These are phyloP conservation scores for Candida loeiensis DNA, from an alignment of 805 yeast species.

Conservation along the genomic window DNA sequence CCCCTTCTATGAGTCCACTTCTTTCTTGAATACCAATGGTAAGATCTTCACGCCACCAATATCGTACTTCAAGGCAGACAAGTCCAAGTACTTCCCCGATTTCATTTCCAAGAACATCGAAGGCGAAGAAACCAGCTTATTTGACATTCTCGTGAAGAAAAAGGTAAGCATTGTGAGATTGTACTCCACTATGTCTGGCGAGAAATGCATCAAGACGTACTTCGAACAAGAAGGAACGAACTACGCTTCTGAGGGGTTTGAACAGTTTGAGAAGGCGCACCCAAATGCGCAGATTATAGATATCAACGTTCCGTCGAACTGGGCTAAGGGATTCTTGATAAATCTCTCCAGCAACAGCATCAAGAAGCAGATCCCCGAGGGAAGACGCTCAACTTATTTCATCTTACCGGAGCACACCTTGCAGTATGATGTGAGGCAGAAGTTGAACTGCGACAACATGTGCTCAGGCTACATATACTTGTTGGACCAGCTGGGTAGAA, in stretches of 20 bases:
- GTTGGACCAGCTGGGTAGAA: conserved; percentile 67
- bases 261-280: conserved; percentile 31
- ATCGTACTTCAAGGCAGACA: conserved; percentile 70
- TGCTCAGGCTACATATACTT: conserved; percentile 82
- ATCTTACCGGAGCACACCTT: conserved; percentile 60
- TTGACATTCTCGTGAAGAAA: conserved; percentile 35
- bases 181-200: conserved; percentile 68
- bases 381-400: conserved; percentile 57
- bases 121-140: conserved; percentile 34
- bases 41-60: conserved; percentile 80
- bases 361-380: conserved; percentile 41
- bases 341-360: conserved; percentile 45
- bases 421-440: conserved; percentile 52
- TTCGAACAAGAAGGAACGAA: conserved; percentile 46
- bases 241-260: conserved; percentile 30
- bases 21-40: conserved; percentile 70
- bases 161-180: conserved; percentile 64
- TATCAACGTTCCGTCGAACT: conserved; percentile 69
- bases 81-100: conserved; percentile 80
- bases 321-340: conserved; percentile 59
- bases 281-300: conserved; percentile 72
- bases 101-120: conserved; percentile 53
- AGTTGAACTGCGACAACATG: conserved; percentile 63
- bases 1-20: conserved; percentile 42
- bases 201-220: conserved; percentile 58